phyloP scores from a whole-genome alignment of 805 yeast genomes.

The Zygosaccharomyces siamensis region DNA sequence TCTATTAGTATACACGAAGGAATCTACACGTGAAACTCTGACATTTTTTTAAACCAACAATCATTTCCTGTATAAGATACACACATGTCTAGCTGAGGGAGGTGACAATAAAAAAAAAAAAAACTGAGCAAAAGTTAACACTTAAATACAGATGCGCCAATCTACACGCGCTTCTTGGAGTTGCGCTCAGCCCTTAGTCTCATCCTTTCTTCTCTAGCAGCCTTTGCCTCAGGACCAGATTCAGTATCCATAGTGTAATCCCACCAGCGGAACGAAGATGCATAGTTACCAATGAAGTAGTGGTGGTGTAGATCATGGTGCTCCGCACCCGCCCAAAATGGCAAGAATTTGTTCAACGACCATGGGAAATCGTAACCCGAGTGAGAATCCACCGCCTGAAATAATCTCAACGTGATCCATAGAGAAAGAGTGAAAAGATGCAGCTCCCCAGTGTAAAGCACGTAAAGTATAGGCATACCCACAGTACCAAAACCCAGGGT shows the following conservation, averaged over 20 bases:
- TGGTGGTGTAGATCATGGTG: constrained; percentile 98
- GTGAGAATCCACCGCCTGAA: constrained; percentile 97
- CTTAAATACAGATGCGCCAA: not conserved
- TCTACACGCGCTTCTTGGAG: constrained; percentile 29
- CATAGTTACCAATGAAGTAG: constrained; percentile 91
- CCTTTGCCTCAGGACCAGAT: constrained; percentile 77
- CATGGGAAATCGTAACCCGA: constrained; percentile 98
- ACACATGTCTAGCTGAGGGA: not conserved
- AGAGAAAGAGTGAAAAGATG: constrained; percentile 84
- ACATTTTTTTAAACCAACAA: not conserved
- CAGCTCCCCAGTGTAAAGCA: constrained; percentile 65
- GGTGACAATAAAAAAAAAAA: not conserved
- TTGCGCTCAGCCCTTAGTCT: constrained; percentile 49
- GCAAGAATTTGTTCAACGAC: constrained; percentile 87
- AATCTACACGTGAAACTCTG: no score
- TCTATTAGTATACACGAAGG: not conserved
- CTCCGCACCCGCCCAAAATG: constrained; percentile 98
- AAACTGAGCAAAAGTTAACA: no score
- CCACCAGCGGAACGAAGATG: constrained; percentile 95
- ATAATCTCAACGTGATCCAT: constrained; percentile 84
- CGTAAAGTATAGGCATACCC: constrained; percentile 86
- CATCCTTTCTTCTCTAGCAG: constrained; percentile 63
- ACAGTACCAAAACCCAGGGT: constrained; percentile 93
- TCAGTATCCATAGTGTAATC: constrained; percentile 85
- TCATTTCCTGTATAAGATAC: constrained; percentile 2